Evolutionary conservation across 495 filamentous ascomycete species (phyloP).

Genomic region (Hyphodiscus hymeniophilus): DNA sequence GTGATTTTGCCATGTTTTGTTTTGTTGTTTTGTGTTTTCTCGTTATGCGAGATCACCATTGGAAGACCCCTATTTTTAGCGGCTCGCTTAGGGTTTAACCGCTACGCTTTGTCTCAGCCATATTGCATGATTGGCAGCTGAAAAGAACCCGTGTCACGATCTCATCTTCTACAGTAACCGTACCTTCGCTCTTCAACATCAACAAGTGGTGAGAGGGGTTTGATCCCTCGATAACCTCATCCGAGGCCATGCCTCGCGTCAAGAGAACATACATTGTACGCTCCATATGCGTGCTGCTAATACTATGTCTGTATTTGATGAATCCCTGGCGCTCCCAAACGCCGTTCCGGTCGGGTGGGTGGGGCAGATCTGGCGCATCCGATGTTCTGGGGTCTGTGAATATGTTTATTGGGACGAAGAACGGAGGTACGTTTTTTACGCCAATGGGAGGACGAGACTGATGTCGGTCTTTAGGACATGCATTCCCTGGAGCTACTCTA

Average conservation of each 20-base stretch:
- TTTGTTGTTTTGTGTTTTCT: too few relatives aligned
- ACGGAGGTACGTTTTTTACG: slow-evolving; percentile 33
- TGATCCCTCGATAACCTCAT: not conserved
- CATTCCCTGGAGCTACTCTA: slow-evolving; percentile 63
- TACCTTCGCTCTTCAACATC: not conserved
- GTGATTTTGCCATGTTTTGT: too few relatives aligned
- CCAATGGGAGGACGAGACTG: not conserved
- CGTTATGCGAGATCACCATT: too few relatives aligned
- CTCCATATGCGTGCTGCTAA: not conserved
- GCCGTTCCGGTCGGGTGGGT: not conserved
- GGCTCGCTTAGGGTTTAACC: too few relatives aligned
- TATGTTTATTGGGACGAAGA: slow-evolving; percentile 47
- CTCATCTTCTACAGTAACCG: too few relatives aligned
- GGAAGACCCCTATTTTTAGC: not conserved
- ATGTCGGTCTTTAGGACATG: slow-evolving; percentile 32
- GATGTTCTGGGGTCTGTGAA: slow-evolving; percentile 30
- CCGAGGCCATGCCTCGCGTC: slow-evolving; percentile 1
- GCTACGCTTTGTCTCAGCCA: too few relatives aligned
- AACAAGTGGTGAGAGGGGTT: not conserved
- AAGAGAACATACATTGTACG: not conserved
- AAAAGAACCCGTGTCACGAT: not conserved
- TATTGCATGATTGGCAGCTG: too few relatives aligned
- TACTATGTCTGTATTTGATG: slow-evolving; percentile 1
- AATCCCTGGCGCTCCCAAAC: not conserved
- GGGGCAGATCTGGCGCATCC: not conserved